Base-by-base conservation (phyloP, 495 filamentous ascomycete species). In the Cryomyces antarcticus region DNA sequence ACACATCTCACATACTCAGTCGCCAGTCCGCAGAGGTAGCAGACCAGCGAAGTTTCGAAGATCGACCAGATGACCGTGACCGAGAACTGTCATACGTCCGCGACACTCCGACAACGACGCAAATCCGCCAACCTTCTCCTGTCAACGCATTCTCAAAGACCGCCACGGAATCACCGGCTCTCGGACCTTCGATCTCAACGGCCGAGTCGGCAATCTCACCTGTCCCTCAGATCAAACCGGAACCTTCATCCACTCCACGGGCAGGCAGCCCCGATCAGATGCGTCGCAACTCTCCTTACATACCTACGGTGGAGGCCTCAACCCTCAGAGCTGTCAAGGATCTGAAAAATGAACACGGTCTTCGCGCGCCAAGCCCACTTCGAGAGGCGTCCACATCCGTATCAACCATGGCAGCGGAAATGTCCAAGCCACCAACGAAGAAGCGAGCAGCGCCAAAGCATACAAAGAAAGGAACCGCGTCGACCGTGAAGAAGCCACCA, bases 381-480 rank as follows among this genome's bases (percentile, higher is more conserved):
- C n/a, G 38, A 39, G 9, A 39, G 17, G 17, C 17, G 17, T 24
- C 17, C 17, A 39, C 38, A n/a, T 4, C 11, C 10, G 10, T 28
- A 39, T 24, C n/a, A 39, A n/a, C 27, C 7, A 7, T 17, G 9
- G 10, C 38, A 11, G 38, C 11, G 1, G 7, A 9, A 7, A 28
- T 39, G 7, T 7, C 38, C 38, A 17, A 39, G 38, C 38, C 49
- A 30, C 34, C 50, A 5, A 48, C 45, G 1, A 40, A 55, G 37
- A 62, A 62, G 47, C 52, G 57, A 6, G 51, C 58, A 17, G 56
- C 58, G 5, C 56, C 59, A 30, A 46, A 43, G 38, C 52, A 56
- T 9, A 64, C 62, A 2, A 76, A 74, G 53, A 74, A 74, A 47
- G 70, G 68, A 4, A 64, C 62, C n/a, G 67, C 64, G 7, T 54